Percentiles rank a stretch among this genome's conserved stretches.
Conservation (phyloP, 2,329 filamentous ascomycete genomes). For the Fusarium sp. region DNA sequence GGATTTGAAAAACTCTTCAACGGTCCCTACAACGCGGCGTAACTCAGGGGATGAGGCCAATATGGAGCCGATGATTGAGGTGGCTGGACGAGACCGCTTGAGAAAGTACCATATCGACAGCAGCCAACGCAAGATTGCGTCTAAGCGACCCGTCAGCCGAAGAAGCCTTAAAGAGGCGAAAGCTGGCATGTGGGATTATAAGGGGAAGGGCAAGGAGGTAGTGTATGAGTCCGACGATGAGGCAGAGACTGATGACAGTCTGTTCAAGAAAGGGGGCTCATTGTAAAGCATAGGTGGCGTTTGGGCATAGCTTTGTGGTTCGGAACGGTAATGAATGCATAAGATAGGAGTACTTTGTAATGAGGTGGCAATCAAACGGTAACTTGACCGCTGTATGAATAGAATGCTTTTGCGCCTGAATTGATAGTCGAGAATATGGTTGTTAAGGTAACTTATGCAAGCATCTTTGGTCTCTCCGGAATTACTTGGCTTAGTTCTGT, state of each 20-base stretch:
- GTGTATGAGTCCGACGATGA: slow-evolving; percentile 52
- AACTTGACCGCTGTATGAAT: slow-evolving; percentile 26
- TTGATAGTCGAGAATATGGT: background rate
- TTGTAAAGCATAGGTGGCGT: slow-evolving; percentile 46
- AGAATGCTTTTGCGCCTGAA: slow-evolving; percentile 2
- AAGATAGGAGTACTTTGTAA: slow-evolving; percentile 31
- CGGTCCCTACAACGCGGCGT: slow-evolving; percentile 59
- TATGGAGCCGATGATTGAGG: slow-evolving; percentile 46
- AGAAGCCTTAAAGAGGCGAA: slow-evolving; percentile 56
- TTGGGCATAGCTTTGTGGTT: slow-evolving; percentile 16
- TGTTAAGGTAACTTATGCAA: background rate
- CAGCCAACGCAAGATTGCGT: slow-evolving; percentile 43
- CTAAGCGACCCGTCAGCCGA: slow-evolving; percentile 52
- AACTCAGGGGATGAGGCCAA: slow-evolving; percentile 59
- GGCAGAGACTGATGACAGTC: slow-evolving; percentile 45
- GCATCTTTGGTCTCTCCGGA: background rate
- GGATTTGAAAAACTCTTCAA: slow-evolving; percentile 63
- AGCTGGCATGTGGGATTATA: slow-evolving; percentile 47
- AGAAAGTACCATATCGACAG: slow-evolving; percentile 40
- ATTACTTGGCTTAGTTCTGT: background rate
- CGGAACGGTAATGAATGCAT: slow-evolving; percentile 32
- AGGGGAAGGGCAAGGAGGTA: slow-evolving; percentile 62
- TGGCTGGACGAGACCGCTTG: slow-evolving; percentile 47
- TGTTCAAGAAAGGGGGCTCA: slow-evolving; percentile 54
- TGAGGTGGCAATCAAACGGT: slow-evolving; percentile 30